phyloP scores from a whole-genome alignment of 2,329 filamentous ascomycete species.

The Diaporthe helianthi region DNA sequence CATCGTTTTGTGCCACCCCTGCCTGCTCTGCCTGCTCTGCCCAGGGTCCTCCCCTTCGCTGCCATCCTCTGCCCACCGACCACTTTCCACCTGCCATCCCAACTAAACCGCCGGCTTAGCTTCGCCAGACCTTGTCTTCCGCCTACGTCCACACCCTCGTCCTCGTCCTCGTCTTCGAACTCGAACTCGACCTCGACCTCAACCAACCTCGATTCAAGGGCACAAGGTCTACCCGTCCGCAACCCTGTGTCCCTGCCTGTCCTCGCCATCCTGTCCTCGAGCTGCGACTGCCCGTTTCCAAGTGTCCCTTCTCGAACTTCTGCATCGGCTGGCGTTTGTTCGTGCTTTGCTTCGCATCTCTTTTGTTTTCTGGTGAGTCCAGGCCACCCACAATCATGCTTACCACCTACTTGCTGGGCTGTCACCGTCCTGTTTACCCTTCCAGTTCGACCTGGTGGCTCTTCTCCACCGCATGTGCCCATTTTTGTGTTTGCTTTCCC shows the following conservation, averaged over 20 bases:
- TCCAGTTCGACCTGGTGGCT: background rate
- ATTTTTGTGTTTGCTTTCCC: background rate
- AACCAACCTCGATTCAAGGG: background rate
- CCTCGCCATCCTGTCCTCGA: background rate
- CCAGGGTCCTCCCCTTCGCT: constrained; percentile 12
- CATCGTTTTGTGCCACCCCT: background rate
- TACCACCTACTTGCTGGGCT: background rate
- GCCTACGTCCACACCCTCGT: background rate
- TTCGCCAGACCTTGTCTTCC: background rate
- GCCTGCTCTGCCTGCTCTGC: background rate
- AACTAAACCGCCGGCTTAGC: background rate
- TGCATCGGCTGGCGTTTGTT: constrained; percentile 28
- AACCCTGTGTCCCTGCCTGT: background rate
- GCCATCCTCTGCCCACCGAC: too few relatives aligned
- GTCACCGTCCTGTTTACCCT: background rate
- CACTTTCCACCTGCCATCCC: background rate
- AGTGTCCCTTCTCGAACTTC: background rate
- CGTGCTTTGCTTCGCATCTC: constrained; percentile 1
- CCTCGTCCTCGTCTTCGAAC: background rate
- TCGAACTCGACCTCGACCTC: background rate
- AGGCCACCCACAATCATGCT: background rate
- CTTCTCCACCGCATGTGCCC: background rate
- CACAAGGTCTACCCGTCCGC: constrained; percentile 4
- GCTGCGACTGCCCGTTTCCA: background rate
- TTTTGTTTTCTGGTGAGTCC: constrained; percentile 24